These are phyloP conservation scores for Ehretia macrophylla DNA, from an alignment of 257 asterid species.

Conservation along the genomic window DNA sequence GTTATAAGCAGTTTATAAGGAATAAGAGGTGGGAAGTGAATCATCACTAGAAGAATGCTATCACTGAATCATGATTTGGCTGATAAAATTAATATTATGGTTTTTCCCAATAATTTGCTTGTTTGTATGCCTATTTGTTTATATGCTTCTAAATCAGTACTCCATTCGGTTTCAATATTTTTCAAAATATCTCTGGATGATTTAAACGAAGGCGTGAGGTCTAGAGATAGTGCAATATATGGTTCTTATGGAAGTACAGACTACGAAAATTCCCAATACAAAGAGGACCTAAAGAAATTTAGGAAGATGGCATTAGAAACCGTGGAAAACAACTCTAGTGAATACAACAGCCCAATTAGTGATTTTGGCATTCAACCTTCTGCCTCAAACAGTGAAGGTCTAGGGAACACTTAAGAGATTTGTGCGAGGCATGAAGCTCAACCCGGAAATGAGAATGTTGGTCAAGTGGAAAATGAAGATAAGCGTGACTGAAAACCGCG, in stretches of 20 bases:
- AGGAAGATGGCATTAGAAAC: constrained; percentile 68
- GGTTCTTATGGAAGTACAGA: constrained; percentile 58
- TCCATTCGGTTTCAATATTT: constrained; percentile 50
- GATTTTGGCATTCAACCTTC: constrained; percentile 64
- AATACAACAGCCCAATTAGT: no score
- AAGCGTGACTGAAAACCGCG: no score
- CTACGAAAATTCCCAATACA: constrained; percentile 57
- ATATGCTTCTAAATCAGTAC: not conserved
- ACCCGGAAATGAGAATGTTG: no score
- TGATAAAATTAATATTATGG: no score
- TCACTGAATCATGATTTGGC: no score
- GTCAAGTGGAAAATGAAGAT: no score
- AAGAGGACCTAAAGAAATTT: constrained; percentile 71
- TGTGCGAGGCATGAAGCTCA: constrained; percentile 9
- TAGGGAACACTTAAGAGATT: constrained; percentile 24
- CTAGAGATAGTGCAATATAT: constrained; percentile 33
- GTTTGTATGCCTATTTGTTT: not conserved
- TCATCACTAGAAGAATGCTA: no score
- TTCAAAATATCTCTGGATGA: constrained; percentile 46
- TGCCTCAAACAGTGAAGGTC: constrained; percentile 61
- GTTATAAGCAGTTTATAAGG: no score
- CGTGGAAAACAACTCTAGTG: constrained; percentile 35
- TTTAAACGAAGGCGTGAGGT: constrained; percentile 40
- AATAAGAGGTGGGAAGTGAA: no score
- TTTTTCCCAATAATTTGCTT: no score